Percentiles rank a stretch among this genome's conserved stretches.
Conservation (phyloP, 176 grass and related monocot species). For the Oryza meridionalis region DNA sequence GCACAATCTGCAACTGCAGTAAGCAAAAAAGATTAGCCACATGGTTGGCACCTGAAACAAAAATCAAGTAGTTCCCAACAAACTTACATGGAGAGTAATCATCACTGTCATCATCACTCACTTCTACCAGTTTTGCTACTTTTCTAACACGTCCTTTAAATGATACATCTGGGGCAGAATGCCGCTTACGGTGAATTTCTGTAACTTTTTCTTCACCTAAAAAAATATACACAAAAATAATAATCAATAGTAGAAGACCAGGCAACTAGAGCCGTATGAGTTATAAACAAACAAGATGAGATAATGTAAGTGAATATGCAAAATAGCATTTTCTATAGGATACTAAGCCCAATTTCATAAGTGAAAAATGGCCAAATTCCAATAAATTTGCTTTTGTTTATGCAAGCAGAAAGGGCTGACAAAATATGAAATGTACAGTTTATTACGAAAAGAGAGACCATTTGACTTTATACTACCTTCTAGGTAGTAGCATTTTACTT, state of each 20-base stretch:
- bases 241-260: slow-evolving; percentile 16
- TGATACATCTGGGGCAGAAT: slow-evolving; percentile 79
- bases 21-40: slow-evolving; percentile 26
- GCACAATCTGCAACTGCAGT: slow-evolving; percentile 4
- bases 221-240: slow-evolving; percentile 41
- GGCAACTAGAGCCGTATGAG: slow-evolving; percentile 27
- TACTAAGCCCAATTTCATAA: slow-evolving; percentile 17
- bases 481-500: slow-evolving; percentile 11
- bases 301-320: not conserved
- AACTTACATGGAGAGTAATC: slow-evolving; percentile 94
- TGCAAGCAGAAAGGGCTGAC: not conserved
- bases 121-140: slow-evolving; percentile 80
- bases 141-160: slow-evolving; percentile 89
- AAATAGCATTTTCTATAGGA: not conserved
- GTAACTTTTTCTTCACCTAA: slow-evolving; percentile 72
- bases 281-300: slow-evolving; percentile 23
- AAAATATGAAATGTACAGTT: slow-evolving; percentile 15
- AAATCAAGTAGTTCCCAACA: slow-evolving; percentile 18
- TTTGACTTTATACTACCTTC: slow-evolving; percentile 13
- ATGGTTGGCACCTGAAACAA: slow-evolving; percentile 28
- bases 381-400: slow-evolving; percentile 1
- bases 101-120: slow-evolving; percentile 74
- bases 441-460: slow-evolving; percentile 34
- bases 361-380: slow-evolving; percentile 20
- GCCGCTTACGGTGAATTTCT: slow-evolving; percentile 82